Conservation (phyloP, 2,329 filamentous ascomycete genomes). For the Pseudogymnoascus verrucosus region DNA sequence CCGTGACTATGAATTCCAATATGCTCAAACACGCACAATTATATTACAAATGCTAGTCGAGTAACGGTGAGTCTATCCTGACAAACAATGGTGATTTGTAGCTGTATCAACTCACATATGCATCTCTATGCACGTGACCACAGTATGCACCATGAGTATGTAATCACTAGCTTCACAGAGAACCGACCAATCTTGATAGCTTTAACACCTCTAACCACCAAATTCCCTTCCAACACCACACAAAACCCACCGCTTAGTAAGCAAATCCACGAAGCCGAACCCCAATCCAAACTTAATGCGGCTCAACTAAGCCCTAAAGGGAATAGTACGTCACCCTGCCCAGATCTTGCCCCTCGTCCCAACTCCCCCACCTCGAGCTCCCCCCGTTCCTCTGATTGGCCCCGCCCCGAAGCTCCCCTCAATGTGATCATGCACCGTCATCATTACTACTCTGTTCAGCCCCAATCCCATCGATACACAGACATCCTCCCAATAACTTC, state of each 20-base stretch:
- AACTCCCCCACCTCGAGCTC: background rate
- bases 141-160: background rate
- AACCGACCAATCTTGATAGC: background rate
- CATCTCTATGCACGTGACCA: background rate
- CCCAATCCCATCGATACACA: background rate
- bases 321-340: background rate
- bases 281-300: background rate
- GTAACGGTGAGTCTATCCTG: background rate
- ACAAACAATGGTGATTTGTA: background rate
- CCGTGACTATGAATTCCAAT: background rate
- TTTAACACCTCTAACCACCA: background rate
- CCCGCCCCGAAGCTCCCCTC: background rate
- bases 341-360: background rate
- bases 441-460: background rate
- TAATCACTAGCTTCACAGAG: background rate
- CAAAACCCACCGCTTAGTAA: background rate
- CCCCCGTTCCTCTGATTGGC: background rate
- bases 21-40: background rate
- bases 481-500: background rate
- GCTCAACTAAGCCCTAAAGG: background rate
- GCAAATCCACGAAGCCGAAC: background rate
- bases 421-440: background rate
- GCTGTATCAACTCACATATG: background rate
- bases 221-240: background rate
- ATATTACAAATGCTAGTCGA: background rate